Base-by-base conservation (phyloP, 1,139 yeast species). In the Lodderomyces pseudojiufengensis region DNA sequence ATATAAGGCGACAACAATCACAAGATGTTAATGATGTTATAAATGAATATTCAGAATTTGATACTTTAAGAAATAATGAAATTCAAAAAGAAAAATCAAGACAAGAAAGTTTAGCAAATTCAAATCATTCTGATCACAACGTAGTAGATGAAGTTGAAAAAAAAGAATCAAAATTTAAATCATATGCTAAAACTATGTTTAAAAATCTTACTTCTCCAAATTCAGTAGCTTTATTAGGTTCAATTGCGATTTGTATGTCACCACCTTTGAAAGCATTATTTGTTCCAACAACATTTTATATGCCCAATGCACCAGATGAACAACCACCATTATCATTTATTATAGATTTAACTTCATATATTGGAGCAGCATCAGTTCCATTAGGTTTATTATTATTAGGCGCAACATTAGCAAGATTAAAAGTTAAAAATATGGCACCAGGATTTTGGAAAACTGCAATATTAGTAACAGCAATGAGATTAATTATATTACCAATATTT, bases 311-410 rank as follows among this genome's bases (percentile, higher is more conserved):
- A 0, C 97, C 97, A 0, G 97, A 90, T 57, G 69, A 70, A 4
- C 71, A 71, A 43, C 97, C 97, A 0, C 87, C 95, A 1, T 65
- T 90, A 32, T 84, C 88, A 20, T 90, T 90, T 48, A 41, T 88
- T 9, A 82, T 90, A 75, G 96, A 90, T 54, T 78, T 80, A 44
- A 69, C 92, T 1, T 55, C 76, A 12, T 90, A 90, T 54, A 65
- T 90, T 3, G 96, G 96, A 1, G 79, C 79, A 2, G 96, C 96
- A 0, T 78, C 87, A 23, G 97, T 90, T 23, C 97, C 97, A 1
- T 63, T 86, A 43, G 97, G 97, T 2, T 67, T 90, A 41, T 55
- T 85, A 34, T 55, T 90, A 40, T 59, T 90, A 25, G 97, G 97
- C 3, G 95, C 94, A 9, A 86, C 96, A 3, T 76, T 90, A 31